Base-by-base conservation (phyloP, 1,284 basidiomycete genomes). In the Ceratobasidium theobromae region DNA sequence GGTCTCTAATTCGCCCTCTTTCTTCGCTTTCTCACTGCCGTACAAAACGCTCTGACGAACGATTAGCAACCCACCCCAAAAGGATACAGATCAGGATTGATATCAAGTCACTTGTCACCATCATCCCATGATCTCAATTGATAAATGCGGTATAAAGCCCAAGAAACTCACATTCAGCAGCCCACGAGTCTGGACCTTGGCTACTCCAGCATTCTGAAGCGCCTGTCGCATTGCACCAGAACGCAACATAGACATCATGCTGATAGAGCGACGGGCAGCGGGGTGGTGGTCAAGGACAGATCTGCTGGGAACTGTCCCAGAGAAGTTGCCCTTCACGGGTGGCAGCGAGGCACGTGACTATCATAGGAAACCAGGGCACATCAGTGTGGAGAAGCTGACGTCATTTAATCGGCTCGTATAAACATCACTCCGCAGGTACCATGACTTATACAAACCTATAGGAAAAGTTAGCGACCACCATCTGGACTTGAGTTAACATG, bases 11-110 rank as follows among this genome's bases (percentile, higher is more conserved):
- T 94, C 90, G 38, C 92, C 89, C 68, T 87, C 91, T 72, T 84
- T 80, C 78, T 91, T 88, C 53, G 93, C 94, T 73, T 92, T 86
- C 65, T 87, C 86, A 46, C 91, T 93, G 40, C 95, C 95, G 74
- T 87, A 85, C 32, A 88, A 75, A 54, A 88, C 60, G n/a, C 60
- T 64, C 60, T 64, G 46, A n/a, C 21, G 41, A 14, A 45, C 5
- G n/a, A n/a, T n/a, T n/a, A n/a, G n/a, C n/a, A n/a, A n/a, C n/a
- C n/a, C n/a, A n/a, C n/a, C n/a, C n/a, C n/a, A n/a, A n/a, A n/a
- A n/a, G n/a, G n/a, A n/a, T n/a, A n/a, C n/a, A n/a, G n/a, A n/a
- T n/a, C n/a, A n/a, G n/a, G n/a, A n/a, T n/a, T n/a, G n/a, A n/a
- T n/a, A n/a, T n/a, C n/a, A n/a, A n/a, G n/a, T n/a, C n/a, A n/a